phyloP scores from a whole-genome alignment of 768 basidiomycete species.

The Phlegmacium glaucopus region DNA sequence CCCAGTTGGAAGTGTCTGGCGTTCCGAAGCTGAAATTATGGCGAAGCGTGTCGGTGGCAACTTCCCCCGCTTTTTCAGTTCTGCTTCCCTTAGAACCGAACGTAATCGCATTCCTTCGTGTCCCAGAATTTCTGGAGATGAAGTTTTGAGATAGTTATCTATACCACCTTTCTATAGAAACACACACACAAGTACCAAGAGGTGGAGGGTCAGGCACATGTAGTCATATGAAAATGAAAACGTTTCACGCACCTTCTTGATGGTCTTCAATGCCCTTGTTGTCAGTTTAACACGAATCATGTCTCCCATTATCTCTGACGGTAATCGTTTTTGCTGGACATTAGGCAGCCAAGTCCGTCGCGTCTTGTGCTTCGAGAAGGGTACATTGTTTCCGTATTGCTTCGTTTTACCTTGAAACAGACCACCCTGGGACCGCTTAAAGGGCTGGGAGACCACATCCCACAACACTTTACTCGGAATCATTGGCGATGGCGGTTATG shows the following conservation, averaged over 20 bases:
- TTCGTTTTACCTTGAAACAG: conserved; percentile 82
- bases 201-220: neutral
- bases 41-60: too few species aligned
- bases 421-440: conserved; percentile 78
- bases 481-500: conserved; percentile 12
- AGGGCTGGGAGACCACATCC: conserved; percentile 56
- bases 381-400: conserved; percentile 85
- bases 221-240: neutral
- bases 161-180: conserved; percentile 57
- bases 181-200: neutral
- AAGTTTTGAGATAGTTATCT: conserved; percentile 61
- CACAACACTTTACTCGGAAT: conserved; percentile 26
- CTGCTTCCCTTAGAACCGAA: conserved; percentile 25
- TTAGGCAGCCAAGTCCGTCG: conserved; percentile 88
- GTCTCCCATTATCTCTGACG: conserved; percentile 59
- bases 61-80: conserved; percentile 6
- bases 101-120: conserved; percentile 50
- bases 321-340: conserved; percentile 71
- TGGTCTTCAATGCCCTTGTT: conserved; percentile 72
- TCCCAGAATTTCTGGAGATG: conserved; percentile 31
- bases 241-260: conserved; percentile 65
- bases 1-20: too few species aligned
- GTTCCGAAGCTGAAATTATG: too few species aligned
- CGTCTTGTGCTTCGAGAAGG: conserved; percentile 86
- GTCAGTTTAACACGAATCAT: conserved; percentile 68